phyloP scores from a whole-genome alignment of 805 yeast genomes.

The Saccharomycopsis microspora region DNA sequence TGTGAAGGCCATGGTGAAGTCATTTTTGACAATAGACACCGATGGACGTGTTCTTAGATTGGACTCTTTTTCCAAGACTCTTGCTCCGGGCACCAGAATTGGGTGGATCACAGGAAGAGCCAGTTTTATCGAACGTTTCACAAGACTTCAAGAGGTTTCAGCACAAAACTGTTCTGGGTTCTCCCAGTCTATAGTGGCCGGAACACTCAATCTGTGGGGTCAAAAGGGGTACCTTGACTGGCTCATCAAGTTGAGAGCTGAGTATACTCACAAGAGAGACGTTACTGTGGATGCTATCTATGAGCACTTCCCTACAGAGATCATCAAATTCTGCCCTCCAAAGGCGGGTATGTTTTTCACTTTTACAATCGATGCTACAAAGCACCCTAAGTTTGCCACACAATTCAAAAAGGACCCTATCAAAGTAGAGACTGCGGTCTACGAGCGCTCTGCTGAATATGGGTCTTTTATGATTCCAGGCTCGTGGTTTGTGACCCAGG shows the following conservation, averaged over 20 bases:
- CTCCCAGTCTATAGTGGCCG: slow-evolving; percentile 58
- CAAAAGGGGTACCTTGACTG: slow-evolving; percentile 82
- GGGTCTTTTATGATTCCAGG: slow-evolving; percentile 77
- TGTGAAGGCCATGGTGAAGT: slow-evolving; percentile 54
- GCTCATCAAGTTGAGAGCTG: slow-evolving; percentile 72
- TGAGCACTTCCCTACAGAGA: slow-evolving; percentile 40
- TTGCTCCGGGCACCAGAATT: slow-evolving; percentile 83
- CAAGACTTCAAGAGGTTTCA: slow-evolving; percentile 69
- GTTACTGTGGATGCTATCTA: slow-evolving; percentile 67
- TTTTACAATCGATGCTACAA: slow-evolving; percentile 57
- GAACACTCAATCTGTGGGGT: slow-evolving; percentile 78
- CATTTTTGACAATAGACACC: slow-evolving; percentile 62
- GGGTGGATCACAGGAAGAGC: slow-evolving; percentile 84
- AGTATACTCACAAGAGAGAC: slow-evolving; percentile 83
- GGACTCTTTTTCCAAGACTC: slow-evolving; percentile 83
- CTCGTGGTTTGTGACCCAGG: slow-evolving; percentile 59
- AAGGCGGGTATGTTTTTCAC: slow-evolving; percentile 86
- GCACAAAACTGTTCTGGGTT: slow-evolving; percentile 78
- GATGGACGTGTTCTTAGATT: slow-evolving; percentile 87
- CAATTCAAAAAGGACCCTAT: slow-evolving; percentile 47
- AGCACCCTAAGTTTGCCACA: slow-evolving; percentile 63
- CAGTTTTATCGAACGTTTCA: slow-evolving; percentile 47
- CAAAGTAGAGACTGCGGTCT: slow-evolving; percentile 53
- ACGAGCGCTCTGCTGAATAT: slow-evolving; percentile 43
- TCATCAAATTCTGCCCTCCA: slow-evolving; percentile 41